These are phyloP conservation scores for Ogataea minuta DNA, from an alignment of 805 yeast species.

Conservation along the genomic window DNA sequence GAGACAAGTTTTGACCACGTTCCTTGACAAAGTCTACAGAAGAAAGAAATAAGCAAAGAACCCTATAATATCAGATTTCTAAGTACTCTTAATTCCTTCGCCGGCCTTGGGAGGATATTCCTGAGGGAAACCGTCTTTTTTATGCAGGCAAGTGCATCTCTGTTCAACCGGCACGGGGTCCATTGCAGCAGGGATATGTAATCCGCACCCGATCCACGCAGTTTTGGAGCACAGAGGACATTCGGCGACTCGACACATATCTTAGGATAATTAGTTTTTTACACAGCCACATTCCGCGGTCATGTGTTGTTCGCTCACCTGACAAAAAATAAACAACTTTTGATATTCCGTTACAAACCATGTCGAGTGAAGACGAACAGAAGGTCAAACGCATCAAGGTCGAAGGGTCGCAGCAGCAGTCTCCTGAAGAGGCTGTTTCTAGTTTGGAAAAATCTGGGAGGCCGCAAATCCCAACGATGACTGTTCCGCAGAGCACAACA, in stretches of 20 bases:
- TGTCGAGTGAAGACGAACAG: slow-evolving; percentile 14
- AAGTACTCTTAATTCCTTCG: slow-evolving; percentile 26
- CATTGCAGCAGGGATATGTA: slow-evolving; percentile 43
- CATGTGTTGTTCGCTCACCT: slow-evolving; percentile 24
- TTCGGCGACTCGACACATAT: slow-evolving; percentile 37
- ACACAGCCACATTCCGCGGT: slow-evolving; percentile 9
- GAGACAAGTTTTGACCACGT: slow-evolving; percentile 76
- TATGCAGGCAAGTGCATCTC: slow-evolving; percentile 38
- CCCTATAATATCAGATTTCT: not conserved
- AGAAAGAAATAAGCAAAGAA: slow-evolving; percentile 63
- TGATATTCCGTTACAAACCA: not conserved
- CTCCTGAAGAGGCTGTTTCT: not conserved
- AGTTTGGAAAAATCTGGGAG: not conserved
- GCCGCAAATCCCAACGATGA: slow-evolving; percentile 22
- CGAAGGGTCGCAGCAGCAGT: slow-evolving; percentile 7
- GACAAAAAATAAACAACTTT: slow-evolving; percentile 13
- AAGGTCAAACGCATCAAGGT: slow-evolving; percentile 15
- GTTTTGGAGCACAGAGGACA: slow-evolving; percentile 34
- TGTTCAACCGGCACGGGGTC: slow-evolving; percentile 32
- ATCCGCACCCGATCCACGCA: slow-evolving; percentile 48
- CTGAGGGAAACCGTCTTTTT: slow-evolving; percentile 23
- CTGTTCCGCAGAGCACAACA: slow-evolving; percentile 23
- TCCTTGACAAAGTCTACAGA: slow-evolving; percentile 89
- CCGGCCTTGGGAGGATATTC: slow-evolving; percentile 40
- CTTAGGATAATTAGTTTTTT: not conserved